Conservation (phyloP, 345 rosid species). For the Euclidium syriacum region DNA sequence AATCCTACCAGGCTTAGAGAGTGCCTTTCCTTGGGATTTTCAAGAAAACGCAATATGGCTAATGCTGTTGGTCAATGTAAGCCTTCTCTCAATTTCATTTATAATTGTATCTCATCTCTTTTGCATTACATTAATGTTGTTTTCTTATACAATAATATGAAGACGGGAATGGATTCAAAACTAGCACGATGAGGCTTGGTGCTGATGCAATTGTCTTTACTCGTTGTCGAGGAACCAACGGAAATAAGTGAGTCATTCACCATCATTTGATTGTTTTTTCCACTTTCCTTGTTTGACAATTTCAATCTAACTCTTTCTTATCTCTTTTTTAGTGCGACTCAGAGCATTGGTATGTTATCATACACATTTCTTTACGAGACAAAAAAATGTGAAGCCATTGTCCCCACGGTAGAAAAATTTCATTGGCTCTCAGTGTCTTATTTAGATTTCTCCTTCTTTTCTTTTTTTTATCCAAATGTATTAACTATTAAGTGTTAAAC, state of each 20-base stretch:
- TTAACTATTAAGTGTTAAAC: not conserved
- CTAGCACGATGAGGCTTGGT: conserved; percentile 88
- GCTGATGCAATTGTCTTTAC: conserved; percentile 85
- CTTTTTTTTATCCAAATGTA: too few species aligned
- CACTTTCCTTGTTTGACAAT: not conserved
- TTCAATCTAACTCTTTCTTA: not conserved
- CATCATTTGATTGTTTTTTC: too few species aligned
- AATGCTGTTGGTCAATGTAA: conserved; percentile 79
- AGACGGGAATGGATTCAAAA: conserved; percentile 92
- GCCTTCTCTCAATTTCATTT: not conserved
- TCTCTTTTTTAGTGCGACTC: conserved; percentile 41
- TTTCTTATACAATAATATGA: conserved; percentile 3
- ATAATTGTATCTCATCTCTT: not conserved
- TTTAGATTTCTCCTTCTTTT: not conserved
- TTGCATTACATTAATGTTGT: not conserved
- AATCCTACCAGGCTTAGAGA: conserved; percentile 56
- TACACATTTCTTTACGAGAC: conserved; percentile 61
- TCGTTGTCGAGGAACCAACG: conserved; percentile 39
- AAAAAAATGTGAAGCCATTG: conserved; percentile 63
- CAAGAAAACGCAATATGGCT: conserved; percentile 67
- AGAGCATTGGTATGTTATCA: conserved; percentile 67
- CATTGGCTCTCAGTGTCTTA: not conserved
- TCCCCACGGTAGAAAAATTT: conserved; percentile 56
- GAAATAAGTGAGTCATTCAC: conserved; percentile 34
- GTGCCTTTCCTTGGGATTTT: conserved; percentile 83